Evolutionary conservation across 108 stramenopile species (phyloP), one percentile per base, ranked within the genome.

Genomic region (Skeletonema costatum): DNA sequence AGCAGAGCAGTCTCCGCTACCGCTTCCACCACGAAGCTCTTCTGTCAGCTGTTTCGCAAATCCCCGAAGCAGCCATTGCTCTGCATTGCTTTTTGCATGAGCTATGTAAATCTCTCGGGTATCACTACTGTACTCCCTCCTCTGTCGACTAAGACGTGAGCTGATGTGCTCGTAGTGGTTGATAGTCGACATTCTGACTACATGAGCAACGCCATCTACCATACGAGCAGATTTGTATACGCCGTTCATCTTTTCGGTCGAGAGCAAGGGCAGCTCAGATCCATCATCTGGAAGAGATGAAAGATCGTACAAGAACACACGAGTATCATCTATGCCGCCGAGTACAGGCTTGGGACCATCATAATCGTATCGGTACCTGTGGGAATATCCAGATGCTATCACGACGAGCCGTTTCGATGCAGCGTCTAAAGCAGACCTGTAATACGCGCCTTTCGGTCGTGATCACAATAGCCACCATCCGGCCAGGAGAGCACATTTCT

Each of bases 191-290:
- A 13, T 42, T 13, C 41, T 13, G 10, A 42, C 41, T 42, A 66
- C 11, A 50, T 66, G 64, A 10, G 64, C 64, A 2, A 19, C 50
- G 29, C 64, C 50, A 12, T 29, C 64, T 16, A 66, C 21, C 46
- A 51, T 51, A 12, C 64, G 64, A 51, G 64, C 64, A 42, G 64
- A 66, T 16, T 21, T 8, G 29, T 66, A 66, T 9, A 42, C 16
- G 7, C 64, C 64, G n/a, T 30, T 4, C 59, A 60, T 60, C 59
- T 19, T 60, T n/a, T 12, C 11, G 59, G 59, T 30, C 30, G 59
- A 11, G 16, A 60, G 25, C 11, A 60, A 30, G 0, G 25, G 16
- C 59, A 60, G 12, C 12, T 25, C 29, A 10, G 25, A 30, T 25
- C 59, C 59, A 60, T 60, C 59, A 2, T 60, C 30, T 25, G 59